Conservation (phyloP, 2,329 filamentous ascomycete genomes). For the Diaporthe sp. region DNA sequence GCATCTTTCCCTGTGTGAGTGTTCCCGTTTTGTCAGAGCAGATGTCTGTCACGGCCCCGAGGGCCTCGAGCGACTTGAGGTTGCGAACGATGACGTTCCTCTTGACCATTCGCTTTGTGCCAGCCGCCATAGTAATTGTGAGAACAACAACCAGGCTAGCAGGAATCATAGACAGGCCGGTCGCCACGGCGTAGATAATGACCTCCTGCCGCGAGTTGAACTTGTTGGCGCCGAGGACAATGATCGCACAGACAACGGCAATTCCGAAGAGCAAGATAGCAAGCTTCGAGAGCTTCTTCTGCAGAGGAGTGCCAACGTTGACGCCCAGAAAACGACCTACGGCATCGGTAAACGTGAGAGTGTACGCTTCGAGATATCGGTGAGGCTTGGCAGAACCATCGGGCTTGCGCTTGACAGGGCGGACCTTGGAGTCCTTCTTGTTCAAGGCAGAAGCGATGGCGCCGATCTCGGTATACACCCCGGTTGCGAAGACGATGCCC, state of each 20-base stretch:
- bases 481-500: conserved; percentile 71
- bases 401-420: conserved; percentile 60
- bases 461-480: conserved; percentile 73
- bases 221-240: conserved; percentile 72
- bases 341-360: conserved; percentile 64
- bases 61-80: conserved; percentile 66
- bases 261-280: conserved; percentile 73
- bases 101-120: conserved; percentile 60
- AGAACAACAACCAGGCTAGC: conserved; percentile 74
- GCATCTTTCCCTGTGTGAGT: conserved; percentile 75
- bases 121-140: conserved; percentile 76
- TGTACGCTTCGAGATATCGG: conserved; percentile 56
- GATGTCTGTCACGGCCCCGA: conserved; percentile 67
- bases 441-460: conserved; percentile 73
- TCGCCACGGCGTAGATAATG: conserved; percentile 74
- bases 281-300: conserved; percentile 74
- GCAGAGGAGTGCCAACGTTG: conserved; percentile 76
- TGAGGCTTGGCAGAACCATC: conserved; percentile 63
- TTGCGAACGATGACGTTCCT: conserved; percentile 71
- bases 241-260: conserved; percentile 74
- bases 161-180: conserved; percentile 72
- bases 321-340: conserved; percentile 74
- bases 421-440: conserved; percentile 61
- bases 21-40: conserved; percentile 78
- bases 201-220: conserved; percentile 66